Evolutionary conservation across 176 grass and related monocot species (phyloP), one percentile per base, ranked within the genome.

Genomic region (Oryza glaberrima): DNA sequence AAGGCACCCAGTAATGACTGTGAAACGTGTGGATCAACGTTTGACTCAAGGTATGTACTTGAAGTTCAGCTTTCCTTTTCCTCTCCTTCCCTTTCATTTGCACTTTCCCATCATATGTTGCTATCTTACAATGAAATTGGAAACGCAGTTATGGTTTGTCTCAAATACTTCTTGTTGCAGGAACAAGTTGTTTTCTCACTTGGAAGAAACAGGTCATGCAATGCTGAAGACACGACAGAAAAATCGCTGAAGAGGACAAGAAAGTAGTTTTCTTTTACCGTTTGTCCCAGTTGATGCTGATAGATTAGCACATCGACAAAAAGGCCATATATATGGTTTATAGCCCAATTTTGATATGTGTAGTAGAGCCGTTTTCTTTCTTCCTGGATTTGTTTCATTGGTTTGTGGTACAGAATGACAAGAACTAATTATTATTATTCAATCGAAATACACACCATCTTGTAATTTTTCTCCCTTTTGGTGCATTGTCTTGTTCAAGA

Each of bases 181-280:
- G 84, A 99, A 95, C 67, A 99, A 90, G 72, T 79, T 99, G 63
- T 99, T 99, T 84, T 83, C 88, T 74, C 96, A 99, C 79, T 85
- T 96, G 66, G 90, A 89, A 79, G 91, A 94, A 81, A 94, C 93
- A 30, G 96, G 96, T 40, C 93, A 99, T 26, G 83, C 91, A 13
- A 86, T 83, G 69, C 60, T 95, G 45, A 98, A 98, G 72, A 63
- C 72, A 23, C 73, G 74, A 4, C 83, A 86, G 83, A 87, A 76
- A 80, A 90, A 72, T 13, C 81, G 77, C 23, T 75, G 77, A 83
- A 26, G 44, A 35, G 30, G n/a, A 9, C 19, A 87, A 49, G 44
- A 72, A 47, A 41, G 6, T 81, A 72, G 25, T 9, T 35, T 68
- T 76, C 77, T 51, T 67, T 10, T 25, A 61, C 20, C 4, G 45